Conservation (phyloP, 2,329 filamentous ascomycete genomes). For the Ophiocordyceps unilateralis region DNA sequence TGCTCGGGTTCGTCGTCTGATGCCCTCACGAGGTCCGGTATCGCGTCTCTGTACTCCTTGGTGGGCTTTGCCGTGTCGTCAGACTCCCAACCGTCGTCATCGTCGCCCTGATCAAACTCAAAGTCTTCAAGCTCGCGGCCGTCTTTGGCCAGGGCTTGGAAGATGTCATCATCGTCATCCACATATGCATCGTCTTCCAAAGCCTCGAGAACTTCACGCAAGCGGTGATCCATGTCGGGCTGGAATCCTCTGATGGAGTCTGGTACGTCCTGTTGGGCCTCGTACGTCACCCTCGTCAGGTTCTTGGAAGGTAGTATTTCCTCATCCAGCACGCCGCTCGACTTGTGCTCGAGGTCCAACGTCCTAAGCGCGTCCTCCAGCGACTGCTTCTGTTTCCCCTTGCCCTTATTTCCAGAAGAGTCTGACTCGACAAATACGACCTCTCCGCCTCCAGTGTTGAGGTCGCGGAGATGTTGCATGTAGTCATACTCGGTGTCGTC, state of each 20-base stretch:
- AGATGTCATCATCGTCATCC: slow-evolving; percentile 77
- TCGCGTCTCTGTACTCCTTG: slow-evolving; percentile 34
- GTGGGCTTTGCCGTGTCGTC: slow-evolving; percentile 75
- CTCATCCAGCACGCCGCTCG: slow-evolving; percentile 47
- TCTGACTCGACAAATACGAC: slow-evolving; percentile 71
- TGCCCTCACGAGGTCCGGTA: slow-evolving; percentile 29
- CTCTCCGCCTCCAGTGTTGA: slow-evolving; percentile 57
- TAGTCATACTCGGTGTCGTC: slow-evolving; percentile 97
- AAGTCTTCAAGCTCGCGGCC: slow-evolving; percentile 58
- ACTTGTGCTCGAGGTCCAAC: slow-evolving; percentile 35
- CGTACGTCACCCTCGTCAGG: slow-evolving; percentile 60
- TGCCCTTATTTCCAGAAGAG: slow-evolving; percentile 44
- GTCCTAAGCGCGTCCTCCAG: slow-evolving; percentile 69
- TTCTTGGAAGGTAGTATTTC: slow-evolving; percentile 69
- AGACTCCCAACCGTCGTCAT: slow-evolving; percentile 83
- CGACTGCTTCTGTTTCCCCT: slow-evolving; percentile 58
- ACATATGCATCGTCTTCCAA: slow-evolving; percentile 93
- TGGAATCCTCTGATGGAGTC: slow-evolving; percentile 88
- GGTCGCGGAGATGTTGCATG: slow-evolving; percentile 93
- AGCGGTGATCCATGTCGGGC: slow-evolving; percentile 88
- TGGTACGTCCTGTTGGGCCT: slow-evolving; percentile 83
- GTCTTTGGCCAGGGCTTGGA: slow-evolving; percentile 53
- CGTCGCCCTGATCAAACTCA: slow-evolving; percentile 56
- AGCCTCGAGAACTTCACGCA: slow-evolving; percentile 83
- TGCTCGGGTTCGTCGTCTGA: slow-evolving; percentile 35